Evolutionary conservation across 805 yeast genomes (phyloP).

Genomic region (Scheffersomyces coipomensis): DNA sequence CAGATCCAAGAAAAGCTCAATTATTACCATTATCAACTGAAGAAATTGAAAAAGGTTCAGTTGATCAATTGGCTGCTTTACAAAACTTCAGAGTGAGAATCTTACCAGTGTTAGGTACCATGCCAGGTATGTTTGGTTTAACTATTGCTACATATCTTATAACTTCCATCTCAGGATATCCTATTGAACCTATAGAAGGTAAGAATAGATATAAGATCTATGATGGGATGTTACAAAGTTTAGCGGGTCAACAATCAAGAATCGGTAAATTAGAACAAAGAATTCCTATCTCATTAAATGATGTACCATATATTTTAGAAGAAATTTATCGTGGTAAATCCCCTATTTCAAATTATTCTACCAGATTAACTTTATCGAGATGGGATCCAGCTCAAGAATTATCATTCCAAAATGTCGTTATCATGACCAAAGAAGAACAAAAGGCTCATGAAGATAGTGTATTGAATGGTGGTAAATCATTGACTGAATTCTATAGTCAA

Average conservation of each 20-base stretch:
- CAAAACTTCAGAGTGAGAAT: slow-evolving; percentile 91
- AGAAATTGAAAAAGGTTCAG: slow-evolving; percentile 76
- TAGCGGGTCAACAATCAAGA: slow-evolving; percentile 86
- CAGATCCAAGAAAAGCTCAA: slow-evolving; percentile 91
- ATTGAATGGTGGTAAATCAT: slow-evolving; percentile 60
- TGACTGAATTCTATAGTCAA: slow-evolving; percentile 61
- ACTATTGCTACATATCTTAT: slow-evolving; percentile 83
- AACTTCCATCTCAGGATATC: slow-evolving; percentile 81
- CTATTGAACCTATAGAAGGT: slow-evolving; percentile 87
- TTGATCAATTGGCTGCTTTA: slow-evolving; percentile 82
- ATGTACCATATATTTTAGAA: slow-evolving; percentile 80
- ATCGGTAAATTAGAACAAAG: slow-evolving; percentile 70
- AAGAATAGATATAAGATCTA: slow-evolving; percentile 83
- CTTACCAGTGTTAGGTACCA: slow-evolving; percentile 91
- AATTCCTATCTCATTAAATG: slow-evolving; percentile 69
- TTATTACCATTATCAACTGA: slow-evolving; percentile 82
- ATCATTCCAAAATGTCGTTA: slow-evolving; percentile 74
- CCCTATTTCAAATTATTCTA: slow-evolving; percentile 78
- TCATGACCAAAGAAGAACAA: slow-evolving; percentile 88
- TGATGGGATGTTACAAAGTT: slow-evolving; percentile 76
- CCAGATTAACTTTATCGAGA: slow-evolving; percentile 73
- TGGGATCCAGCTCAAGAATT: slow-evolving; percentile 77
- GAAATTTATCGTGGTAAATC: slow-evolving; percentile 94
- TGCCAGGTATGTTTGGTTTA: slow-evolving; percentile 96
- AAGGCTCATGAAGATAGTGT: slow-evolving; percentile 74